A percentile compares a stretch with the other conserved stretches of the same genome.
phyloP scores from a whole-genome alignment of 108 stramenopile genomes.

The Nannochloropsis salina region DNA sequence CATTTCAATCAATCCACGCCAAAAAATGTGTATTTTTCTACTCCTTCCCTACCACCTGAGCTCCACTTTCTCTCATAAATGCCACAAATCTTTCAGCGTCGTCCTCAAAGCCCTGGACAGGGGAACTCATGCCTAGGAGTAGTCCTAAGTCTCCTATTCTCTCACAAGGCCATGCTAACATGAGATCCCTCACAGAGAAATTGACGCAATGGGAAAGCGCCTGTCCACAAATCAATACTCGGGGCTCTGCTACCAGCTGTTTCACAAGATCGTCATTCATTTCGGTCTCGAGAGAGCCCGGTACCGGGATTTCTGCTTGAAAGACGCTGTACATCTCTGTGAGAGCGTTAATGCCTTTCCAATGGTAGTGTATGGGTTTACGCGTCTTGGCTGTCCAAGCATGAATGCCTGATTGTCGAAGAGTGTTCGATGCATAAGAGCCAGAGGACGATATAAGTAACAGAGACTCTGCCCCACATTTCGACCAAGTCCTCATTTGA shows the following conservation, averaged over 20 bases:
- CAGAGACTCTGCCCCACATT: too few relatives aligned
- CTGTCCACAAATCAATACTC: constrained; percentile 78
- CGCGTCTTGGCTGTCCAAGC: constrained; percentile 31
- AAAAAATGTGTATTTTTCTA: background rate
- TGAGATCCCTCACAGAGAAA: constrained; percentile 58
- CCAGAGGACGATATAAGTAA: too few relatives aligned
- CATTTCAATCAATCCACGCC: too few relatives aligned
- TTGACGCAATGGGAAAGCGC: constrained; percentile 92
- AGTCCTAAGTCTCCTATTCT: constrained; percentile 57
- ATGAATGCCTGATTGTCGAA: constrained; percentile 43
- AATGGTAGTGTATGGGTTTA: constrained; percentile 51
- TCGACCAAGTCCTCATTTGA: too few relatives aligned
- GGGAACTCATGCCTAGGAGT: constrained; percentile 68
- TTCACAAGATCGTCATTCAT: constrained; percentile 57
- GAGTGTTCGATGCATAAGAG: constrained; percentile 30
- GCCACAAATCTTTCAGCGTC: constrained; percentile 57
- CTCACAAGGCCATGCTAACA: constrained; percentile 50
- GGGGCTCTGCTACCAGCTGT: constrained; percentile 51
- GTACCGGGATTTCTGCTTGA: constrained; percentile 73
- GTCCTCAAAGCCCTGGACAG: constrained; percentile 78
- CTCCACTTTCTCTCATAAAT: constrained; percentile 57
- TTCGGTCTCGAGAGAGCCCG: constrained; percentile 50
- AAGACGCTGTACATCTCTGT: constrained; percentile 88
- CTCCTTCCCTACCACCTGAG: background rate
- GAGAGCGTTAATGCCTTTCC: constrained; percentile 73